Base-by-base conservation (phyloP, 2,329 filamentous ascomycete species). In the Botrytis aclada region DNA sequence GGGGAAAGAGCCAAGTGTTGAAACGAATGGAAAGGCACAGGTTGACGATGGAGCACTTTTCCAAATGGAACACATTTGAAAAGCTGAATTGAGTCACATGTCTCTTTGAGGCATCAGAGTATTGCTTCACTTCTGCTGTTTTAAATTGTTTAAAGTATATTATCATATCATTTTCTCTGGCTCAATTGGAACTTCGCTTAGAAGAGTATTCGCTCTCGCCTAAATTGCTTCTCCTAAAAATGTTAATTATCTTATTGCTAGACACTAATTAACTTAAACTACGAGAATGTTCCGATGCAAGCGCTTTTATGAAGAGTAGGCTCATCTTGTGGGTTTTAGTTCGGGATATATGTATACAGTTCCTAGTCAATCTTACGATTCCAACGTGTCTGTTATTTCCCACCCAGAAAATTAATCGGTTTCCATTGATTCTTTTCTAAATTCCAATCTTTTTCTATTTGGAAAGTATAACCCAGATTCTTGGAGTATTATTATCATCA, bases 1-100 rank as follows among this genome's bases (percentile, higher is more conserved):
- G 56, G 67, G 66, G 29, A 67, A 41, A 34, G 70, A 60, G 25
- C 43, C 61, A 37, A 47, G 54, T 61, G n/a, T n/a, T 14, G 37
- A 37, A 39, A 54, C n/a, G 16, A 69, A 69, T 54, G 54, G 51
- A 39, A 54, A 69, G 20, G 65, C 25, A 25, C 47, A 47, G 25
- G 41, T 32, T 47, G 73, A 74, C n/a, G 73, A 74, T 51, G 51
- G 62, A 29, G 71, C 65, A 58, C 66, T 69, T 56, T 75, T 75
- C 39, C 69, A 43, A 25, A 74, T 75, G 72, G 74, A 75, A 16
- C 45, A 72, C 47, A 72, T 72, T 32, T 72, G 32, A 62, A 20
- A n/a, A n/a, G 34, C 8, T 8, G 32, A 54, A 32, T 10, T 2
- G 16, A 25, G 4, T 8, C 16, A 10, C 7, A 39, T 32, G 9